Conservation (phyloP, 345 rosid species). For the Mangifera indica region DNA sequence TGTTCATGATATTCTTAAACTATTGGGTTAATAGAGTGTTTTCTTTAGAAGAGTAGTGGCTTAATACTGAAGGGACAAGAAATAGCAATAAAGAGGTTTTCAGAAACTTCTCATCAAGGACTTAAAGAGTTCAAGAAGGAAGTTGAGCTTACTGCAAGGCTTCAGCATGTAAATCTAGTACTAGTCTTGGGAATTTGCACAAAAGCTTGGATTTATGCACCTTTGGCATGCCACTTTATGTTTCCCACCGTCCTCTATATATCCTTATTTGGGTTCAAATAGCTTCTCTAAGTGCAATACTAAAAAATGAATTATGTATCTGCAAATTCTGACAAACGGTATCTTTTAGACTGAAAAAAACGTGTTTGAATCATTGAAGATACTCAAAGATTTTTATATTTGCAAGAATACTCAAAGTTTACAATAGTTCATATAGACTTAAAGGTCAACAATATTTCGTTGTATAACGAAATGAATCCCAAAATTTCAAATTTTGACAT, state of each 20-base stretch:
- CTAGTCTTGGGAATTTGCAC: slow-evolving; percentile 23
- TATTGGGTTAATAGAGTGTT: neutral
- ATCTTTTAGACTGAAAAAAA: slow-evolving; percentile 7
- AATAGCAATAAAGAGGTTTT: slow-evolving; percentile 32
- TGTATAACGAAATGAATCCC: slow-evolving; percentile 37
- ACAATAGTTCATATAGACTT: slow-evolving; percentile 27
- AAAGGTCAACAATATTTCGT: slow-evolving; percentile 42
- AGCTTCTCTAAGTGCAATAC: too few species aligned
- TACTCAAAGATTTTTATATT: slow-evolving; percentile 27
- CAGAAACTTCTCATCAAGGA: slow-evolving; percentile 26
- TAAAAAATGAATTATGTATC: too few species aligned
- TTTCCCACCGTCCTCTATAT: too few species aligned
- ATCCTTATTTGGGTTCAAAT: too few species aligned
- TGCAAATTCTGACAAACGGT: slow-evolving; percentile 14
- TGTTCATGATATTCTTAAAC: too few species aligned
- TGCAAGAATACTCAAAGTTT: slow-evolving; percentile 31
- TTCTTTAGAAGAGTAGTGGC: too few species aligned
- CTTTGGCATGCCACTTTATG: slow-evolving; percentile 12
- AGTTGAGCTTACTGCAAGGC: slow-evolving; percentile 22
- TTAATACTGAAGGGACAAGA: slow-evolving; percentile 21
- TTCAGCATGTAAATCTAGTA: slow-evolving; percentile 29
- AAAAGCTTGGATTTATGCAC: slow-evolving; percentile 27
- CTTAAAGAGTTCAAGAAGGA: slow-evolving; percentile 27
- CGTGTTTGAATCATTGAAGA: slow-evolving; percentile 14
- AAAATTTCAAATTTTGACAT: slow-evolving; percentile 53